A percentile compares a stretch with the other conserved stretches of the same genome.
Conservation (phyloP, 495 filamentous ascomycete species). For the Penicillium subrubescens region DNA sequence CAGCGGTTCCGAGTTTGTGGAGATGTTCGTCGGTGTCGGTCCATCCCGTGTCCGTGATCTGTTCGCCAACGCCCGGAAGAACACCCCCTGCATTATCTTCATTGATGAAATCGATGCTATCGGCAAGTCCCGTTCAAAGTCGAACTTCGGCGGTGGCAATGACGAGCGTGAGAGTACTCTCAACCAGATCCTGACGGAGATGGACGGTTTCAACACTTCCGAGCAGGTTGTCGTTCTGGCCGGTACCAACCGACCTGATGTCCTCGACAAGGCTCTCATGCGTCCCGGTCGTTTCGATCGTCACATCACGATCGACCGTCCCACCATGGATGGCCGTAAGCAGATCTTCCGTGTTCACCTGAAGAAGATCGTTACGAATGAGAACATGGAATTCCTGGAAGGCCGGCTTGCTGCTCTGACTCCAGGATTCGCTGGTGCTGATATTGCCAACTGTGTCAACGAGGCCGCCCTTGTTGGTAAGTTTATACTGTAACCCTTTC, state of each 20-base stretch:
- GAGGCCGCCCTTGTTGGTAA: conserved; percentile 95
- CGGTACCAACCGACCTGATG: conserved; percentile 92
- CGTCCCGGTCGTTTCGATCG: conserved; percentile 95
- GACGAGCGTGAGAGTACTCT: conserved; percentile 96
- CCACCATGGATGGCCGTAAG: conserved; percentile 94
- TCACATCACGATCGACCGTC: conserved; percentile 89
- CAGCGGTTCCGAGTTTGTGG: conserved; percentile 97
- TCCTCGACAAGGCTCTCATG: conserved; percentile 94
- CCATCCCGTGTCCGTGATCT: conserved; percentile 93
- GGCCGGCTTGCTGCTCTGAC: conserved; percentile 89
- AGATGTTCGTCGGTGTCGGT: conserved; percentile 99
- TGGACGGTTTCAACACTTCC: conserved; percentile 98
- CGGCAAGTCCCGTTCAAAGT: conserved; percentile 81
- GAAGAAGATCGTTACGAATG: conserved; percentile 86
- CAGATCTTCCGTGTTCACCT: conserved; percentile 96
- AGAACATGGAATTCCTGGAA: conserved; percentile 82
- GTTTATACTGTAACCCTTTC: conserved; percentile 31
- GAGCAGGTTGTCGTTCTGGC: conserved; percentile 98
- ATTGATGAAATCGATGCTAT: conserved; percentile 99
- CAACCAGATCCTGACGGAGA: conserved; percentile 98
- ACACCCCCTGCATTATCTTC: conserved; percentile 97
- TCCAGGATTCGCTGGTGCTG: conserved; percentile 93
- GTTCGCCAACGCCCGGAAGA: conserved; percentile 92
- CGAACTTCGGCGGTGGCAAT: conserved; percentile 81
- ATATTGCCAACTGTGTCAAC: conserved; percentile 98